phyloP scores from a whole-genome alignment of 2,329 filamentous ascomycete genomes.

The Cladophialophora yegresii region DNA sequence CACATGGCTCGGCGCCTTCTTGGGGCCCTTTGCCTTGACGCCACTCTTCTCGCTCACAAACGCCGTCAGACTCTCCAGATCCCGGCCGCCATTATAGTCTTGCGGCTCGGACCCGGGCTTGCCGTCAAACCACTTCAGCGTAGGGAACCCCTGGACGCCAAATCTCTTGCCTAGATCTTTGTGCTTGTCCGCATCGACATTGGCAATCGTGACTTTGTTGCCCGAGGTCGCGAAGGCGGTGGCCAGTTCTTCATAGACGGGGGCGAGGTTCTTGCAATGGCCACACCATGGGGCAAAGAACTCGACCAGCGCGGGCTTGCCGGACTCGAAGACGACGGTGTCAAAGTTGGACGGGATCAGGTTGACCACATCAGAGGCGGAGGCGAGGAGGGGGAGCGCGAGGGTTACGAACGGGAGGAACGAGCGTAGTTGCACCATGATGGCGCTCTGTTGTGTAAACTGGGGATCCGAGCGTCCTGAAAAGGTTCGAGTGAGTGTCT shows the following conservation, averaged over 20 bases:
- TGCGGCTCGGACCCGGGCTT: constrained; percentile 75
- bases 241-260: constrained; percentile 89
- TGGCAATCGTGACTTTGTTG: constrained; percentile 81
- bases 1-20: constrained; percentile 71
- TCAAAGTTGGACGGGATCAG: constrained; percentile 91
- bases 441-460: constrained; percentile 7
- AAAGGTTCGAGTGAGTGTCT: neutral
- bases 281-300: constrained; percentile 99
- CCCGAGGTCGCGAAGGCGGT: constrained; percentile 70
- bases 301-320: constrained; percentile 93
- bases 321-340: constrained; percentile 80
- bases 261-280: constrained; percentile 97
- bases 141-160: constrained; percentile 91
- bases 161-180: constrained; percentile 81
- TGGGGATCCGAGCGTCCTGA: neutral
- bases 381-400: constrained; percentile 57
- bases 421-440: constrained; percentile 27
- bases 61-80: constrained; percentile 77
- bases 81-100: constrained; percentile 84
- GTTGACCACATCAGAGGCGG: constrained; percentile 83
- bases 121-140: constrained; percentile 96
- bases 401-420: constrained; percentile 40
- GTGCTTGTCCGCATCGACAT: constrained; percentile 93
- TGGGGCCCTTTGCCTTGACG: constrained; percentile 73
- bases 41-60: constrained; percentile 89